phyloP scores from a whole-genome alignment of 2,329 filamentous ascomycete genomes.

The Blastomyces silverae region DNA sequence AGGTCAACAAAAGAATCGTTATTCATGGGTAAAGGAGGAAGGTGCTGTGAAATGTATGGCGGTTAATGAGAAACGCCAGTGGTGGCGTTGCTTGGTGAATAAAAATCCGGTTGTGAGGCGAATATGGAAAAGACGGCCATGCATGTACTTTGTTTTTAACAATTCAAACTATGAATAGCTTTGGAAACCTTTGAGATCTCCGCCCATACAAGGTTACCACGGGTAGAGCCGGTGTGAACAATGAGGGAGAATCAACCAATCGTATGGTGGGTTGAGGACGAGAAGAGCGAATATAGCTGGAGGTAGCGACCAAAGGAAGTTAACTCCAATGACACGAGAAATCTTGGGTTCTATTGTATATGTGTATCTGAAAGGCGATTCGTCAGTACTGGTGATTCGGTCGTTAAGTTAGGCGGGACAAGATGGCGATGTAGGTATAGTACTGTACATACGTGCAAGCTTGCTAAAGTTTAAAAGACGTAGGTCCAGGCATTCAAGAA shows the following conservation, averaged over 20 bases:
- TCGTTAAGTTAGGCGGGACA: not conserved
- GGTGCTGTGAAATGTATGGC: not conserved
- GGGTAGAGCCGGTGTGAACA: not conserved
- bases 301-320: not conserved
- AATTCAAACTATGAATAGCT: not conserved
- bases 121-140: conserved; percentile 1
- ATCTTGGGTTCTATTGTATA: not conserved
- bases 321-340: not conserved
- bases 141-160: not conserved
- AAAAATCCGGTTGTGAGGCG: not conserved
- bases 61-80: not conserved
- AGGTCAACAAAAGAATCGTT: conserved; percentile 19
- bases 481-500: not conserved
- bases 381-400: not conserved
- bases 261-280: not conserved
- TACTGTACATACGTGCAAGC: not conserved
- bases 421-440: not conserved
- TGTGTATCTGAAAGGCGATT: not conserved
- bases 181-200: not conserved
- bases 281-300: not conserved
- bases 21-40: conserved; percentile 14
- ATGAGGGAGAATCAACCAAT: not conserved
- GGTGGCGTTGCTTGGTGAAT: not conserved
- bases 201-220: not conserved
- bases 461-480: not conserved